A percentile compares a stretch with the other conserved stretches of the same genome.
Conservation (phyloP, 73 alveolate genomes). For the Diophrys sp. region DNA sequence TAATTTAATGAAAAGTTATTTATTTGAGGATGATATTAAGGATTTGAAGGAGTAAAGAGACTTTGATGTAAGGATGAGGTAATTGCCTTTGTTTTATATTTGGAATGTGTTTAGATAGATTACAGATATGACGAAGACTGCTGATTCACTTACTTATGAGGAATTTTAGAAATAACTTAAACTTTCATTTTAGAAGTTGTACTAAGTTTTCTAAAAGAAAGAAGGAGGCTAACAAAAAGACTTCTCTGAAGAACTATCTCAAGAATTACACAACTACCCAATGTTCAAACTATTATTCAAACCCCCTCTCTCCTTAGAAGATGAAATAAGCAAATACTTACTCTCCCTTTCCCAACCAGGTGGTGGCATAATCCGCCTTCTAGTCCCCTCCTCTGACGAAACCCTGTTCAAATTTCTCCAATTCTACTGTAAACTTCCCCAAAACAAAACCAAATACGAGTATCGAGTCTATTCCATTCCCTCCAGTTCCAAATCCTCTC, state of each 20-base stretch:
- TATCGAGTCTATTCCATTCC: constrained; percentile 37
- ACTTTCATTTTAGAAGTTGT: constrained; percentile 23
- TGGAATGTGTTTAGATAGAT: constrained; percentile 49
- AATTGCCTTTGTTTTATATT: constrained; percentile 20
- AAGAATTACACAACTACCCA: constrained; percentile 10
- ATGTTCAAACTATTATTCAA: constrained; percentile 9
- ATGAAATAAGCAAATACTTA: background rate
- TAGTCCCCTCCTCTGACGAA: constrained; percentile 11
- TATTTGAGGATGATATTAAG: background rate
- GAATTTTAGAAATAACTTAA: background rate
- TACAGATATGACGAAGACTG: background rate
- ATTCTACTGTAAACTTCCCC: background rate
- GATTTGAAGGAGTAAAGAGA: background rate
- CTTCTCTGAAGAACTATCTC: constrained; percentile 15
- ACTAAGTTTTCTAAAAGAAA: constrained; percentile 10
- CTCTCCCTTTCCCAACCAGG: background rate
- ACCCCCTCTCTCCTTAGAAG: background rate
- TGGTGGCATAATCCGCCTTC: background rate
- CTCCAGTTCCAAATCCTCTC: background rate
- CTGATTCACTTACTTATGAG: background rate
- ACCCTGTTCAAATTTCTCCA: constrained; percentile 17
- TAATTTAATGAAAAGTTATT: background rate
- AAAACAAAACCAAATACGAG: constrained; percentile 10
- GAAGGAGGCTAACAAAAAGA: constrained; percentile 11
- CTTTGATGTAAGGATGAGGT: constrained; percentile 22